Evolutionary conservation across 345 rosid genomes (phyloP).

Genomic region (Psidium friedrichsthalianum): DNA sequence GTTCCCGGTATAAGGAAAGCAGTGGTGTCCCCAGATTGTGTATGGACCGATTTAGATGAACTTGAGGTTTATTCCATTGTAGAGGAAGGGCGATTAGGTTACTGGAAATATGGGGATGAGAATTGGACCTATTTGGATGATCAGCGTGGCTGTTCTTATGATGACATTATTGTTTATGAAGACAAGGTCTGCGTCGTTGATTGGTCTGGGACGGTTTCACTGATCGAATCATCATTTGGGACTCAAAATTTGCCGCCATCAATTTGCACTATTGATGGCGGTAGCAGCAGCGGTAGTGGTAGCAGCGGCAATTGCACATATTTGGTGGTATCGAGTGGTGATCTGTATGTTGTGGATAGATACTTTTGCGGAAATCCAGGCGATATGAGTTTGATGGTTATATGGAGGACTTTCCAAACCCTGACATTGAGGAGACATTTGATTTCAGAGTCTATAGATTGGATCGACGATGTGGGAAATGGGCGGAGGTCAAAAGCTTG

Average conservation of each 20-base stretch:
- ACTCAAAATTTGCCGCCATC: not conserved
- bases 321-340: constrained; percentile 7
- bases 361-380: not conserved
- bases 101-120: constrained; percentile 6
- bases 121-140: constrained; percentile 3
- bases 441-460: constrained; percentile 26
- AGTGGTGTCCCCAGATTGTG: not conserved
- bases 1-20: not conserved
- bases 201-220: not conserved
- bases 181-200: constrained; percentile 9
- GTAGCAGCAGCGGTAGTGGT: not conserved
- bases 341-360: constrained; percentile 3
- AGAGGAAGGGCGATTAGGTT: not conserved
- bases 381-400: no score
- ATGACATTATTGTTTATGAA: not conserved
- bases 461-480: constrained; percentile 12
- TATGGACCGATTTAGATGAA: not conserved
- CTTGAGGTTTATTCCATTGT: not conserved
- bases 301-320: not conserved
- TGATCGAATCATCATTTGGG: constrained; percentile 4
- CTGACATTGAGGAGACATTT: not conserved
- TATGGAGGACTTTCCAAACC: not conserved
- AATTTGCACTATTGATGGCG: not conserved
- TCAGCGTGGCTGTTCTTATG: not conserved
- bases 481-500: constrained; percentile 21